Evolutionary conservation across 176 grass and related monocot species (phyloP), one percentile per base, ranked within the genome.

Genomic region (Rhipidocladum racemiflorum): DNA sequence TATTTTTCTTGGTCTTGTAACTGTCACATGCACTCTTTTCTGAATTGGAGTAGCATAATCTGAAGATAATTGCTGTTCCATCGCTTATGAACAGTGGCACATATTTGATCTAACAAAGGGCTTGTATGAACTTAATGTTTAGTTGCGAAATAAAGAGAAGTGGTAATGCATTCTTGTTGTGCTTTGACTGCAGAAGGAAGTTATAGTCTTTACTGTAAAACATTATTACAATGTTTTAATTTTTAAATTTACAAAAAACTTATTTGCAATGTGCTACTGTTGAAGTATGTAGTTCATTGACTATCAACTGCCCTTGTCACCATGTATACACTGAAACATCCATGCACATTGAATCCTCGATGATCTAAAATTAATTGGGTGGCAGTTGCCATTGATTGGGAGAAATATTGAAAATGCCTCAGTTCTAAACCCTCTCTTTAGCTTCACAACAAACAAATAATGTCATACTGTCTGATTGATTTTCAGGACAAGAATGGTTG

Each of bases 401-500:
- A 9, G 29, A 12, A 66, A 32, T 48, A 57, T 71, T 6, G 15
- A 16, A 54, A 82, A 25, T 82, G 27, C 61, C 20, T 54, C 69
- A 45, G 32, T 63, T 86, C 34, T 68, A 61, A 14, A 66, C 14
- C 12, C 6, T 87, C 5, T 84, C 59, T 44, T 38, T 54, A 13
- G 13, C 12, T 65, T 71, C 15, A 74, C 11, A 72, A 70, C 50
- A 64, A 5, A 32, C 4, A 70, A 44, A 68, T 78, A 46, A 82
- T 20, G 16, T 65, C 6, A 64, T 55, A 36, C 34, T 59, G 7
- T 68, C 27, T 70, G 67, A 25, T 54, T 82, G 21, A 29, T 85
- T 88, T 61, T 43, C 86, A 92, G 86, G 75, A 94, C 92, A 64
- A 91, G 89, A 79, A 94, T 94, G 67, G 61, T 91, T 18, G 89